Conservation (phyloP, 495 filamentous ascomycete genomes). For the Parmelia sp. region DNA sequence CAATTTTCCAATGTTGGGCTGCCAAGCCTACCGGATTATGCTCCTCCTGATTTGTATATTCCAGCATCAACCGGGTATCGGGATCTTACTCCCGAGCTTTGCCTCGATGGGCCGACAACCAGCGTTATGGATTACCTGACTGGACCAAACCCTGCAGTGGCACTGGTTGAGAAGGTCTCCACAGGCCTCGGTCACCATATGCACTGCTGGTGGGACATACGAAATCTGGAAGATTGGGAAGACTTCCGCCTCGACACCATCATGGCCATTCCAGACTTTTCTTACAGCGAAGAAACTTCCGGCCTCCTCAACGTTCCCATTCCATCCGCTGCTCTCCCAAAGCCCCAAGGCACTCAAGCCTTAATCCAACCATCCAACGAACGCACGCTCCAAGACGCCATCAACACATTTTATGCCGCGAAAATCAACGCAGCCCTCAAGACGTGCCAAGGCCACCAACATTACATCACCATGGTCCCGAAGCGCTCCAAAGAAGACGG, state of each 20-base stretch:
- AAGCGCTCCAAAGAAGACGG: slow-evolving; percentile 47
- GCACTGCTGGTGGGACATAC: slow-evolving; percentile 93
- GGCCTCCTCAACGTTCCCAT: slow-evolving; percentile 69
- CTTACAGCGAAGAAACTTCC: slow-evolving; percentile 4
- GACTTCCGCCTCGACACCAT: slow-evolving; percentile 69
- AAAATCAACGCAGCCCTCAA: slow-evolving; percentile 73
- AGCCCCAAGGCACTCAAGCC: slow-evolving; percentile 43
- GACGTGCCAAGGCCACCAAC: slow-evolving; percentile 56
- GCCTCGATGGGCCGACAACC: slow-evolving; percentile 44
- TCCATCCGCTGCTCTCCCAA: slow-evolving; percentile 55
- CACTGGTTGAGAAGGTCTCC: slow-evolving; percentile 69
- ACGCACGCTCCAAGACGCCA: slow-evolving; percentile 59
- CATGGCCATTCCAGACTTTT: slow-evolving; percentile 61
- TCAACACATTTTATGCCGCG: slow-evolving; percentile 62
- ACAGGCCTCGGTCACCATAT: slow-evolving; percentile 62
- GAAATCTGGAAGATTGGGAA: slow-evolving; percentile 75
- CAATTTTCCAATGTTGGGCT: slow-evolving; percentile 40
- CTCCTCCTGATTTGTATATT: slow-evolving; percentile 32
- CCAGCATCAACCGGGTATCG: slow-evolving; percentile 17
- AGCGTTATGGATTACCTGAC: slow-evolving; percentile 74
- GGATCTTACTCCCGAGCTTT: slow-evolving; percentile 32
- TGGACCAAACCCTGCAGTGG: slow-evolving; percentile 68
- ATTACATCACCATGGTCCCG: slow-evolving; percentile 47
- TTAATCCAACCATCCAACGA: slow-evolving; percentile 68
- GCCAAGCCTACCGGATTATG: slow-evolving; percentile 40